Conservation (phyloP, 2,329 filamentous ascomycete genomes). For the Verticillium zaregamsianum region DNA sequence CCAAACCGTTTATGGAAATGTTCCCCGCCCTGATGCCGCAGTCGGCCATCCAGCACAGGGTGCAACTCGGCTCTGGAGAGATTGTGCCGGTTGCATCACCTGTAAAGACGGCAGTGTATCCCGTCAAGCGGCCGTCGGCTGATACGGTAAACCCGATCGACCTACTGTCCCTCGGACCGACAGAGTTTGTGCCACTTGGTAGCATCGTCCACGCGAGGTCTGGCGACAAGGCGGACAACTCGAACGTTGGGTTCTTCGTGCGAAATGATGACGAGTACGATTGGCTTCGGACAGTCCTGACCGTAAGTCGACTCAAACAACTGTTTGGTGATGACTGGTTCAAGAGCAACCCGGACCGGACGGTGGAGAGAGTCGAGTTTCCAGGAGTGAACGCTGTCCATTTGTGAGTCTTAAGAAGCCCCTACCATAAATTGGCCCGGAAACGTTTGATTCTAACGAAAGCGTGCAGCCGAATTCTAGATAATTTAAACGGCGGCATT, state of each 20-base stretch:
- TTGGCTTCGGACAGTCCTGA: slow-evolving; percentile 33
- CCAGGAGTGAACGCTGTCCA: slow-evolving; percentile 9
- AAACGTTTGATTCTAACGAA: no score
- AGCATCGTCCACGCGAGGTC: slow-evolving; percentile 30
- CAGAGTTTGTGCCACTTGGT: slow-evolving; percentile 18
- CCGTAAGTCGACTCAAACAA: slow-evolving; percentile 13
- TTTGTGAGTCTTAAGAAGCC: slow-evolving; percentile 6
- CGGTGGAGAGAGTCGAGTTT: slow-evolving; percentile 8
- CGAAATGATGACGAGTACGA: slow-evolving; percentile 32
- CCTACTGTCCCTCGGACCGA: slow-evolving; percentile 3
- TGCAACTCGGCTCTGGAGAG: slow-evolving; percentile 5
- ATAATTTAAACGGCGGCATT: slow-evolving; percentile 11
- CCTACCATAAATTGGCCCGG: not conserved
- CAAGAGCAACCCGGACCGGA: slow-evolving; percentile 2
- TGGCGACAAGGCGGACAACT: slow-evolving; percentile 32
- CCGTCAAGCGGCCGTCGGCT: slow-evolving; percentile 4
- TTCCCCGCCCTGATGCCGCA: slow-evolving; percentile 30
- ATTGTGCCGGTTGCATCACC: not conserved
- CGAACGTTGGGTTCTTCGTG: slow-evolving; percentile 36
- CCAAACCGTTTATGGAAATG: slow-evolving; percentile 38
- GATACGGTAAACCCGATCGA: slow-evolving; percentile 5
- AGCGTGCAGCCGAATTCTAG: slow-evolving; percentile 5
- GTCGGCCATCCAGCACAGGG: slow-evolving; percentile 21
- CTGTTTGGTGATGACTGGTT: slow-evolving; percentile 20
- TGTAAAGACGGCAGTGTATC: not conserved